Base-by-base conservation (phyloP, 139 green algal genomes). In the Choricystis sp. region DNA sequence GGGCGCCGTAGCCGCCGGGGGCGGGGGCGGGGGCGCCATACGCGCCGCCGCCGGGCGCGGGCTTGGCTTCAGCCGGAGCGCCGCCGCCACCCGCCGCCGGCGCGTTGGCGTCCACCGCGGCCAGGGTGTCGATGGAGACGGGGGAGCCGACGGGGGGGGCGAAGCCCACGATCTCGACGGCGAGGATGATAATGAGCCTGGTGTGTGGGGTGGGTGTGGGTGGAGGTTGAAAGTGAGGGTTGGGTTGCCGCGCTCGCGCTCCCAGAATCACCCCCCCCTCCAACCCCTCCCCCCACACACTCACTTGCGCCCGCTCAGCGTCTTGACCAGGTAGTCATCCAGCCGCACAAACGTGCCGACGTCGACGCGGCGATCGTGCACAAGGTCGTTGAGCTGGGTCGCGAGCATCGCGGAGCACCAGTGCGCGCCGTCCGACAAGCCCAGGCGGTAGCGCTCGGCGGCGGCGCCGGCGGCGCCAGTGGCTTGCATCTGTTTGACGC, bases 101-200 rank as follows among this genome's bases (percentile, higher is more conserved):
- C n/a, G n/a, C n/a, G n/a, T n/a, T n/a, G n/a, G 63, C 14, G 24
- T 19, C 24, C 65, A 49, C 59, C 52, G 31, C 40, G 3, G 59
- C 60, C 9, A 63, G 57, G 24, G 56, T 49, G 26, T 70, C 29
- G 19, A 23, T n/a, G 26, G 30, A 49, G 29, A 52, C 31, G 30
- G 69, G 26, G 3, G 29, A 30, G 22, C 63, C 69, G 52, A 52
- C 59, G 22, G 2, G 49, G 27, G 19, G 24, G 56, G n/a, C 24
- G 1, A 63, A 30, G 27, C 66, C 74, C 3, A 77, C 26, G 0
- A 75, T 30, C 1, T 75, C 62, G 31, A 85, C 19, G 3, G 49
- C 66, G 1, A 85, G 60, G 3, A 85, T 56, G 58, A 89, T 89
- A n/a, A 89, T 62, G n/a, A 88, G 69, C 73, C 79, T 85, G 74